Conservation (phyloP, 2,329 filamentous ascomycete species). For the Colletotrichum cuscutae region DNA sequence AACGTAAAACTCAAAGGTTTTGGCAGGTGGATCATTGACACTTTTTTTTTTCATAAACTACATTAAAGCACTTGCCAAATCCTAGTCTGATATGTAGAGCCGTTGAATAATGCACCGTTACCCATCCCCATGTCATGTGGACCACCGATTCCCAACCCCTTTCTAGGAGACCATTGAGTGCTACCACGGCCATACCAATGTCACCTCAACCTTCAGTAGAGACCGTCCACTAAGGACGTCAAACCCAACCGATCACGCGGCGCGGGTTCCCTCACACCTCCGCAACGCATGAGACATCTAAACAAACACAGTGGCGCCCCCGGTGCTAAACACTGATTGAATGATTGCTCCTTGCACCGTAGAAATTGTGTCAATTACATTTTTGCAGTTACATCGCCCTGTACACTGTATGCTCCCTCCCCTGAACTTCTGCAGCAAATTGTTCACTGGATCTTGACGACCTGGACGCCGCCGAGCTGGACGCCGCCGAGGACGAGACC, state of each 20-base stretch:
- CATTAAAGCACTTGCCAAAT: slow-evolving; percentile 18
- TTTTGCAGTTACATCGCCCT: no score
- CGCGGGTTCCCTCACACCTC: not conserved
- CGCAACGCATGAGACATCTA: not conserved
- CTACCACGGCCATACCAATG: not conserved
- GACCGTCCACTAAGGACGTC: not conserved
- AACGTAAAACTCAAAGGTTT: not conserved
- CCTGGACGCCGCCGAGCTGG: not conserved
- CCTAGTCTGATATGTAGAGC: slow-evolving; percentile 6
- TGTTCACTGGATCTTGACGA: slow-evolving; percentile 43
- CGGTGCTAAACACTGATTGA: not conserved
- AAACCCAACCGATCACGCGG: not conserved
- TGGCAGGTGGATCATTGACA: not conserved
- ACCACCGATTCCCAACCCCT: not conserved
- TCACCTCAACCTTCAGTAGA: not conserved
- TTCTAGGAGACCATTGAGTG: not conserved
- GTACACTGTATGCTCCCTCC: no score
- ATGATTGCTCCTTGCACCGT: not conserved
- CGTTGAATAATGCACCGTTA: slow-evolving; percentile 6
- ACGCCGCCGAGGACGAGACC: slow-evolving; percentile 36
- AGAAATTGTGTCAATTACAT: no score
- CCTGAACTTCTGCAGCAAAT: slow-evolving; percentile 37
- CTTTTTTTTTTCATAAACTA: not conserved
- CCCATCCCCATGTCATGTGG: slow-evolving; percentile 1
- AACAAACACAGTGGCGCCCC: not conserved